Evolutionary conservation across 2,329 filamentous ascomycete species (phyloP), one percentile per base, ranked within the genome.

Genomic region (Amesomyces nigricolor): DNA sequence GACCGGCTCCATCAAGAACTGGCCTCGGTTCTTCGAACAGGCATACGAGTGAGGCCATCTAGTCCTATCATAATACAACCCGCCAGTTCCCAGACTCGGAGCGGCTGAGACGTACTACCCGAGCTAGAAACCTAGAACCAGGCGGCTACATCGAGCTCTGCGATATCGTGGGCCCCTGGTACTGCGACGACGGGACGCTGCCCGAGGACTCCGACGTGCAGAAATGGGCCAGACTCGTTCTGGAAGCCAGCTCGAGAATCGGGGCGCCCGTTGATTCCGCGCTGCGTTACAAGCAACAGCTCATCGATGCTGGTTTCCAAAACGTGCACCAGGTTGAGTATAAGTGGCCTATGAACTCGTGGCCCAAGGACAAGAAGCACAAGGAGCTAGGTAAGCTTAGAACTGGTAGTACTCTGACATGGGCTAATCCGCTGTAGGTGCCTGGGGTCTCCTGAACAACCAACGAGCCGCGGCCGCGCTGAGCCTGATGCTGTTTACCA

Each of bases 221-320:
- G 44, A 57, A 17, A 57, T 63, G 53, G 53, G 51, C 32, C 50
- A 14, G 6, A 1, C 52, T 53, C n/a, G 37, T 58, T 6, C 38
- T 53, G 6, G 58, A 58, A 11, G 55, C 45, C 3, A 53, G 49
- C n/a, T n/a, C n/a, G 3, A 57, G 47, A 40, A n/a, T 53, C 35
- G 49, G 52, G 11, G 48, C 48, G 10, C 42, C 51, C 2, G 37
- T 58, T 35, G 17, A 53, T 59, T 67, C 55, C 49, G 62, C 59
- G 0, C n/a, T 42, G 32, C 54, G 70, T 11, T 68, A 73, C 38
- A 69, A 71, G 57, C 65, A 68, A 35, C 70, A 71, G 52, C 67
- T 80, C 55, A 61, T 67, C 19, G 72, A 75, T 13, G 75, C 74
- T 0, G 80, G 79, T 1, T 81, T 82, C 60, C 66, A 70, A 50